phyloP scores from a whole-genome alignment of 2,329 filamentous ascomycete genomes.

The Aspergillus felis region DNA sequence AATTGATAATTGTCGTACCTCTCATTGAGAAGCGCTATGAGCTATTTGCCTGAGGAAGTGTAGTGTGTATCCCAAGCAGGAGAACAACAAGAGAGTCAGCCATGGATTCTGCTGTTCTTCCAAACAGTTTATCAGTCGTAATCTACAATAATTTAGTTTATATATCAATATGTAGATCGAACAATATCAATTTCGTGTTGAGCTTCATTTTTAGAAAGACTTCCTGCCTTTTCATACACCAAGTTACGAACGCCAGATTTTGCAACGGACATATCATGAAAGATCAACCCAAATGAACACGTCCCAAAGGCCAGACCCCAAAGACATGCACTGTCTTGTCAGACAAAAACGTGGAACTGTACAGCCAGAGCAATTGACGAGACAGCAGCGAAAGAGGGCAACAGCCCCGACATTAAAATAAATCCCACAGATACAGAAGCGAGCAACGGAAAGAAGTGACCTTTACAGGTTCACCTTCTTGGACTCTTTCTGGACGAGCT shows the following conservation, averaged over 20 bases:
- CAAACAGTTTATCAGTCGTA: not conserved
- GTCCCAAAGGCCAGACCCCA: conserved; percentile 36
- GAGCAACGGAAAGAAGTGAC: conserved; percentile 15
- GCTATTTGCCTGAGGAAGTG: too few relatives aligned
- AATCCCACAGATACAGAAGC: conserved; percentile 19
- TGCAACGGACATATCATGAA: conserved; percentile 34
- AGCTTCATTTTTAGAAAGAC: conserved; percentile 18
- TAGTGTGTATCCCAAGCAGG: too few relatives aligned
- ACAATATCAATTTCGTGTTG: conserved; percentile 4
- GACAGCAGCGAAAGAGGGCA: conserved; percentile 14
- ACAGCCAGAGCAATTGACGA: conserved; percentile 29
- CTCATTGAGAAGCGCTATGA: too few relatives aligned
- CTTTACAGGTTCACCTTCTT: conserved; percentile 53
- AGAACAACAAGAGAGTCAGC: too few relatives aligned
- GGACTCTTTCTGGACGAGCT: conserved; percentile 57
- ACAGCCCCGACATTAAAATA: conserved; percentile 25
- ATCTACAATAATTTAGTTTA: not conserved
- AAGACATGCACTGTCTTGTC: conserved; percentile 37
- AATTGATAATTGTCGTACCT: too few relatives aligned
- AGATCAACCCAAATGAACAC: conserved; percentile 27
- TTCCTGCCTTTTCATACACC: conserved; percentile 41
- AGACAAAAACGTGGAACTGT: conserved; percentile 35
- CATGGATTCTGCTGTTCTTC: too few relatives aligned
- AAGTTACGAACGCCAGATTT: conserved; percentile 34
- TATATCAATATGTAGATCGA: not conserved